These are phyloP conservation scores for Metarhizium robertsii DNA, from an alignment of 2,329 filamentous ascomycete genomes.

Conservation along the genomic window DNA sequence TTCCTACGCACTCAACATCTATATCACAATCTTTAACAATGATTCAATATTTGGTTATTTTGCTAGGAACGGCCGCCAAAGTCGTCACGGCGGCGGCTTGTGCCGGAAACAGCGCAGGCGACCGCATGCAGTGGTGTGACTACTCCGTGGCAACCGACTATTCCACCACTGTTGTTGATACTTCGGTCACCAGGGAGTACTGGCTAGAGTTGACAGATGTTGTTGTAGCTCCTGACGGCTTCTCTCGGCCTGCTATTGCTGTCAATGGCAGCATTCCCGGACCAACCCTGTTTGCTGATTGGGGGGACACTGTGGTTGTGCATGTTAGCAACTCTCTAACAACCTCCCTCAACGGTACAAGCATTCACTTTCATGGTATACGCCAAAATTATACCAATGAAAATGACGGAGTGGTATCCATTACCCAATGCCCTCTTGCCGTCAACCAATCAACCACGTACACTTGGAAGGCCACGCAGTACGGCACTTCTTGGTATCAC, in stretches of 20 bases:
- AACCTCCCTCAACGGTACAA: conserved; percentile 42
- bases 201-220: conserved; percentile 32
- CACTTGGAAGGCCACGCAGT: conserved; percentile 44
- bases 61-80: too few relatives aligned
- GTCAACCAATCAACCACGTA: conserved; percentile 46
- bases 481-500: conserved; percentile 52
- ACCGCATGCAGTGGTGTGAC: background rate
- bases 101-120: background rate
- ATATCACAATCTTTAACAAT: too few relatives aligned
- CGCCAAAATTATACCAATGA: conserved; percentile 44
- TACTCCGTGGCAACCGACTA: background rate
- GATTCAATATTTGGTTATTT: too few relatives aligned
- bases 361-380: conserved; percentile 55
- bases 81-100: background rate
- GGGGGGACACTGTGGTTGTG: conserved; percentile 38
- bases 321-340: conserved; percentile 42
- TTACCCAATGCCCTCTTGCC: conserved; percentile 41
- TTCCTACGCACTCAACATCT: too few relatives aligned
- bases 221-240: conserved; percentile 35
- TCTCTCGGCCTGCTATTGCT: conserved; percentile 26
- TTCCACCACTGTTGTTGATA: conserved; percentile 23
- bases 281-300: conserved; percentile 45
- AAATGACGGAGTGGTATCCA: conserved; percentile 44
- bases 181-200: conserved; percentile 41
- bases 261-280: conserved; percentile 52